Evolutionary conservation across 108 stramenopile genomes (phyloP), one percentile per base, ranked within the genome.

Genomic region (Discostella pseudostelligera): DNA sequence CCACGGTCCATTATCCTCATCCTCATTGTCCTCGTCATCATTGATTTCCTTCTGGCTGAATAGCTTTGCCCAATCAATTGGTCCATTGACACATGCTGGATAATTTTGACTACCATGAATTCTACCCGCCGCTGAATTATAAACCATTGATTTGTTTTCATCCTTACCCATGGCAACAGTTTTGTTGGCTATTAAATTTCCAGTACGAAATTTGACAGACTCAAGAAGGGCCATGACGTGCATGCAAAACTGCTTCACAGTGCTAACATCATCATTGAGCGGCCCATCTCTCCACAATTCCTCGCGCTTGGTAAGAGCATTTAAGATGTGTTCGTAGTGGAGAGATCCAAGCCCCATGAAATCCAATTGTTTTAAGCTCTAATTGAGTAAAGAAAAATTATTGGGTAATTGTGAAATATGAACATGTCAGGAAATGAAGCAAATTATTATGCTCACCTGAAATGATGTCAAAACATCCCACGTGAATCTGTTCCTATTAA

Each of bases 1-100:
- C 49, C 49, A 49, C 1, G 49, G 49, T 16, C 49, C 49, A 49
- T 49, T 20, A 21, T 49, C 49, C 1, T 49, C 49, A 4, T 49
- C 49, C 20, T 49, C 49, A 1, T 49, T 20, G 21, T 49, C 49
- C 3, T 7, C 49, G 4, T 49, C 49, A 25, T 49, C 21, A 12
- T 49, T 20, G 21, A 21, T 20, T 4, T 7, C 22, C 49, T 7
- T 25, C 2, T 21, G 49, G 4, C 22, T 20, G 21, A 49, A 49
- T 16, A 49, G 49, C 11, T 12, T 16, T 3, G 22, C 49, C 49
- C 49, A 49, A 20, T 49, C 21, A 4, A 49, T 21, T 25, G 49
- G 49, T 21, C 49, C 49, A 22, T 49, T 12, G 8, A 49, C 49
- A 20, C 49, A 49, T 7, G 8, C 24, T 25, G 3, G 49, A 16